Evolutionary conservation across 306 rosid species (phyloP).

Genomic region (Nissolia schottii): DNA sequence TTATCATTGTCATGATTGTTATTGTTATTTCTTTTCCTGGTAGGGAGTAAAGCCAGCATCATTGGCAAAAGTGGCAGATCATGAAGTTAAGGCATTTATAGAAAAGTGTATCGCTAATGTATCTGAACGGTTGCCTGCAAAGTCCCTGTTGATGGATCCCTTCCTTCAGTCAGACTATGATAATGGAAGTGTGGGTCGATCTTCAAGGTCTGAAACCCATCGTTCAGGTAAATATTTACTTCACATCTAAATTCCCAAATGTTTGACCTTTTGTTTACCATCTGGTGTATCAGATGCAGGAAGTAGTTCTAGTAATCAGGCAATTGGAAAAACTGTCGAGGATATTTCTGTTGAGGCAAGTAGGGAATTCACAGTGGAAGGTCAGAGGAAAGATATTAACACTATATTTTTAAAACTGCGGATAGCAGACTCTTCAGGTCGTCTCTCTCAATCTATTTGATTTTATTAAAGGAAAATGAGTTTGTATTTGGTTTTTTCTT

Average conservation of each 20-base stretch:
- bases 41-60: constrained; percentile 96
- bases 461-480: not conserved
- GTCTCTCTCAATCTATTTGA: not conserved
- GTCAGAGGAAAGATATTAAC: constrained; percentile 69
- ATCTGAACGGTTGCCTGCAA: constrained; percentile 79
- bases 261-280: constrained; percentile 18
- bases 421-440: constrained; percentile 80
- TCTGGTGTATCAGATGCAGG: constrained; percentile 41
- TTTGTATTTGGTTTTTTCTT: not conserved
- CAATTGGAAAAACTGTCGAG: constrained; percentile 24
- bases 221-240: constrained; percentile 37
- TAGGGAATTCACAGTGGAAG: constrained; percentile 78
- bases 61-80: constrained; percentile 69
- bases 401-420: constrained; percentile 82
- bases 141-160: constrained; percentile 75
- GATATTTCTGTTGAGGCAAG: constrained; percentile 38
- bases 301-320: constrained; percentile 29
- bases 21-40: constrained; percentile 31
- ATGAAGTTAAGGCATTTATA: constrained; percentile 65
- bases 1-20: not conserved
- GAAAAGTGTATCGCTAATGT: constrained; percentile 80
- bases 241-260: constrained; percentile 11
- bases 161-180: constrained; percentile 67
- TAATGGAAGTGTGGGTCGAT: constrained; percentile 47
- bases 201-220: constrained; percentile 28